phyloP scores from a whole-genome alignment of 78 protist species.

The Neovahlkampfia damariscottae region DNA sequence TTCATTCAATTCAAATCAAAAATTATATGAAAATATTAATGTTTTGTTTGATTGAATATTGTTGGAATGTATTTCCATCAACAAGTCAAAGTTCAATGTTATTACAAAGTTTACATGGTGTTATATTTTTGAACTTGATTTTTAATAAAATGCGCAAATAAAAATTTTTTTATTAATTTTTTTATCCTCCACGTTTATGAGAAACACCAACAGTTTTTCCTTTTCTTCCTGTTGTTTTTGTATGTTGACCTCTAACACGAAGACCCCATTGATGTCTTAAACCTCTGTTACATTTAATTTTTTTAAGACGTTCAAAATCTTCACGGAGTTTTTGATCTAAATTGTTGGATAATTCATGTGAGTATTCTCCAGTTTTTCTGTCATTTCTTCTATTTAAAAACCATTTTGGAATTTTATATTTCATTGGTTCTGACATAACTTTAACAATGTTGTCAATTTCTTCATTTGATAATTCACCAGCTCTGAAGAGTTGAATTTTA shows the following conservation, averaged over 20 bases:
- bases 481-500: too few species aligned
- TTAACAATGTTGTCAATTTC: slow-evolving; percentile 87
- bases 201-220: slow-evolving; percentile 78
- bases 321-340: slow-evolving; percentile 90
- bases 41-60: too few species aligned
- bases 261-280: slow-evolving; percentile 94
- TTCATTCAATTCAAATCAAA: too few species aligned
- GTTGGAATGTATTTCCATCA: too few species aligned
- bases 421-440: slow-evolving; percentile 90
- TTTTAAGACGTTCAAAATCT: slow-evolving; percentile 94
- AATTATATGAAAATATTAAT: too few species aligned
- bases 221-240: slow-evolving; percentile 96
- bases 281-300: slow-evolving; percentile 95
- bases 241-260: slow-evolving; percentile 99
- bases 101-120: too few species aligned
- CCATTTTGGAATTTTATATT: slow-evolving; percentile 98
- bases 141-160: too few species aligned
- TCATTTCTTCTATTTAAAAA: slow-evolving; percentile 94
- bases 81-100: too few species aligned
- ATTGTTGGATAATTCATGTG: slow-evolving; percentile 71
- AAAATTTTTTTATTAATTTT: too few species aligned
- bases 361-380: slow-evolving; percentile 74
- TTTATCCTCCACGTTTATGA: too few species aligned
- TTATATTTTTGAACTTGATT: too few species aligned
- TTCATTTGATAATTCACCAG: slow-evolving; percentile 70